A percentile compares a stretch with the other conserved stretches of the same genome.
These are phyloP conservation scores for Zoysia pacifica DNA, from an alignment of 176 grass and related monocot genomes.

Conservation along the genomic window DNA sequence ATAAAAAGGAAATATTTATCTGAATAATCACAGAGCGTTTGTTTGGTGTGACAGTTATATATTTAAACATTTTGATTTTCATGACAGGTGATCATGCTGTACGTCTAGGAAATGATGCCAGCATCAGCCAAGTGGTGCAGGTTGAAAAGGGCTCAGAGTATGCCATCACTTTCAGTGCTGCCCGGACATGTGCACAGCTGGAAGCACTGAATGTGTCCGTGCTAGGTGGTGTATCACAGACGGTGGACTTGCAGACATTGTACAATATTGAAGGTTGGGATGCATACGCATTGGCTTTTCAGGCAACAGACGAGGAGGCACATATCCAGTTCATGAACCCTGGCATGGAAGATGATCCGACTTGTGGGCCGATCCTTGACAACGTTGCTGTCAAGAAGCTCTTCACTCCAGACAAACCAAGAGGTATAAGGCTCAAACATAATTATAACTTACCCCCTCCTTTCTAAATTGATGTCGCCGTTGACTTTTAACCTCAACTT, in stretches of 20 bases:
- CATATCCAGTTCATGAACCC: conserved; percentile 84
- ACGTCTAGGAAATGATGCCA: conserved; percentile 91
- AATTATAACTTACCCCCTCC: too few species aligned
- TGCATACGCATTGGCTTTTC: conserved; percentile 90
- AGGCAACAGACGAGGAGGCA: conserved; percentile 66
- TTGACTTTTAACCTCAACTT: too few species aligned
- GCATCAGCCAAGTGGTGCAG: conserved; percentile 66
- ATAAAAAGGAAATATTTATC: not conserved
- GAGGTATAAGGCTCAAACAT: conserved; percentile 45
- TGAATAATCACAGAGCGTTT: conserved; percentile 1
- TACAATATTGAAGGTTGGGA: conserved; percentile 99
- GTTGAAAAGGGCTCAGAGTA: conserved; percentile 87
- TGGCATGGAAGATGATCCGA: conserved; percentile 97
- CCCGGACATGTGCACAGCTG: conserved; percentile 90
- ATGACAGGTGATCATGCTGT: conserved; percentile 71
- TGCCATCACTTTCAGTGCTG: conserved; percentile 91
- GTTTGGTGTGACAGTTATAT: too few species aligned
- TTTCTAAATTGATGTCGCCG: too few species aligned
- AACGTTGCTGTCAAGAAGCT: conserved; percentile 91
- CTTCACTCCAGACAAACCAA: conserved; percentile 73
- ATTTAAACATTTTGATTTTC: not conserved
- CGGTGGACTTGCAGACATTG: conserved; percentile 86
- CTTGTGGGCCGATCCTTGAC: conserved; percentile 93
- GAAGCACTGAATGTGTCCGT: conserved; percentile 86
- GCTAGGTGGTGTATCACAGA: conserved; percentile 53